Percentiles rank a stretch among this genome's conserved stretches.
These are phyloP conservation scores for Leccinum pellstonianum DNA, from an alignment of 768 basidiomycete species.

Conservation along the genomic window DNA sequence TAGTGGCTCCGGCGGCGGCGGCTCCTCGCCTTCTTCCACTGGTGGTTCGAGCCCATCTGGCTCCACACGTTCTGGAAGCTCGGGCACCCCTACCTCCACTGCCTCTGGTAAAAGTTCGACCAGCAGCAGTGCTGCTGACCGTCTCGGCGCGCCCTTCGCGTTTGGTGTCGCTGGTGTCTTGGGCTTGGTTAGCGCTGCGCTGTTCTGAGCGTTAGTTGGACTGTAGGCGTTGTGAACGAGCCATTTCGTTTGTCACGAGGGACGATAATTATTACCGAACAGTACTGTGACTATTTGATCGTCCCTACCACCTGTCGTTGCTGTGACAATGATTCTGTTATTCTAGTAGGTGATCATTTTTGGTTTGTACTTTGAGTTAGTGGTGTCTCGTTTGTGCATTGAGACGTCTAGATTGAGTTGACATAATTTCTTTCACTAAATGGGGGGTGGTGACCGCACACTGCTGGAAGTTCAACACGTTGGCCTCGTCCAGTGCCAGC, in stretches of 20 bases:
- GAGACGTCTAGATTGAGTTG: too few species aligned
- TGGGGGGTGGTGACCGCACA: too few species aligned
- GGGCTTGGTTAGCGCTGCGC: constrained; percentile 49
- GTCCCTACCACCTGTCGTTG: constrained; percentile 16
- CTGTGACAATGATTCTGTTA: constrained; percentile 11
- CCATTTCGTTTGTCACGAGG: constrained; percentile 4
- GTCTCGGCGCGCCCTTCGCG: constrained; percentile 28
- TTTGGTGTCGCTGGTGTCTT: constrained; percentile 49
- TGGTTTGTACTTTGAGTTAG: constrained; percentile 20
- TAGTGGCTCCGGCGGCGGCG: neutral
- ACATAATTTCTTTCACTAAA: neutral
- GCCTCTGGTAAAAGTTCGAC: constrained; percentile 27
- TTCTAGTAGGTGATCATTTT: constrained; percentile 9
- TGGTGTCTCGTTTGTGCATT: neutral
- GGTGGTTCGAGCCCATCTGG: neutral
- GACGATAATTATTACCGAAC: constrained; percentile 14
- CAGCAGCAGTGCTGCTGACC: constrained; percentile 33
- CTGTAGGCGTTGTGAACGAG: constrained; percentile 8
- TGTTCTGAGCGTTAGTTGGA: constrained; percentile 36
- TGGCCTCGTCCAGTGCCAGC: too few species aligned
- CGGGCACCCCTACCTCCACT: constrained; percentile 16
- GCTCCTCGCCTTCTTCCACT: constrained; percentile 4
- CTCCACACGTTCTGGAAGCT: neutral
- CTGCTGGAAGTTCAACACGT: too few species aligned
- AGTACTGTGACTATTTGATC: constrained; percentile 14